Evolutionary conservation across 305 asterid species (phyloP).

Genomic region (Fraxinus velutina): DNA sequence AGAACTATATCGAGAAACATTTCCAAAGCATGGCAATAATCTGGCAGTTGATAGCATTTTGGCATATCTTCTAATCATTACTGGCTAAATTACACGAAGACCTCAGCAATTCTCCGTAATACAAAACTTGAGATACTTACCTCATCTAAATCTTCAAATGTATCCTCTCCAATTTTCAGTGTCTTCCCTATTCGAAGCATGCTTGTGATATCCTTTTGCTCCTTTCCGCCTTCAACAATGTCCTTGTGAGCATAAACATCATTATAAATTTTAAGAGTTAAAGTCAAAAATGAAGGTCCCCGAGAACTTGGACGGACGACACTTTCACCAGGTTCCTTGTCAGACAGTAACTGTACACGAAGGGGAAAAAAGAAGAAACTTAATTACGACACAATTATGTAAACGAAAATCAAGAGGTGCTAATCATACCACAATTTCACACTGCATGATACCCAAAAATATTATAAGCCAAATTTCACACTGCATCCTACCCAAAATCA

Average conservation of each 20-base stretch:
- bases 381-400: neutral
- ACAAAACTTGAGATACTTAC: conserved; percentile 33
- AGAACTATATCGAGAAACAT: neutral
- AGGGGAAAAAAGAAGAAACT: conserved; percentile 9
- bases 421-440: neutral
- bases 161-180: conserved; percentile 88
- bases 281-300: conserved; percentile 82
- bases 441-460: neutral
- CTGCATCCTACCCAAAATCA: neutral
- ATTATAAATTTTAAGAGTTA: conserved; percentile 76
- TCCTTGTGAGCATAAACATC: conserved; percentile 91
- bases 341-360: conserved; percentile 56
- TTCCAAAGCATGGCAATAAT: neutral
- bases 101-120: neutral
- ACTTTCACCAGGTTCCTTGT: conserved; percentile 92
- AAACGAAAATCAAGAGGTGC: neutral
- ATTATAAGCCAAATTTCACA: neutral
- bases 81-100: neutral
- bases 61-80: neutral
- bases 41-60: neutral
- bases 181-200: conserved; percentile 88
- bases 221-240: conserved; percentile 89
- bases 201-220: conserved; percentile 88
- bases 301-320: conserved; percentile 90
- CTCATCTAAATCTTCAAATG: conserved; percentile 97